phyloP scores from a whole-genome alignment of 2,329 filamentous ascomycete genomes.

The Ophiocordyceps robertsii region DNA sequence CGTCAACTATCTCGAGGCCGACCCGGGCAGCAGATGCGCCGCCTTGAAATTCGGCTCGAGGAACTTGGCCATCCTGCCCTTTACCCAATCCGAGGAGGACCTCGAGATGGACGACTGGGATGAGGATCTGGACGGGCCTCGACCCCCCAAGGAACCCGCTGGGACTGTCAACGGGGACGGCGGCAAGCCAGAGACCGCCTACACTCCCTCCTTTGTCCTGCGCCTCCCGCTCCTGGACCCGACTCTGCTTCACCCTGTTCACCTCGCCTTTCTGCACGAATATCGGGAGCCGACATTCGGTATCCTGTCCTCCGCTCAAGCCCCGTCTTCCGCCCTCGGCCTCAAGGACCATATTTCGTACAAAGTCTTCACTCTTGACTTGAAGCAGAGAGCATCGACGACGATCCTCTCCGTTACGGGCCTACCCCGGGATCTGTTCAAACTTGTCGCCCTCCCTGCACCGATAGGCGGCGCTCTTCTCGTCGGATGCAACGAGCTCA shows the following conservation, averaged over 20 bases:
- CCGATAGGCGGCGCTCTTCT: slow-evolving; percentile 83
- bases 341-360: slow-evolving; percentile 79
- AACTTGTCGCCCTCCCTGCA: slow-evolving; percentile 67
- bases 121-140: slow-evolving; percentile 61
- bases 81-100: slow-evolving; percentile 75
- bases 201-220: slow-evolving; percentile 85
- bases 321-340: slow-evolving; percentile 64
- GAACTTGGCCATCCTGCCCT: slow-evolving; percentile 86
- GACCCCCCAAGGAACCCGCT: slow-evolving; percentile 32
- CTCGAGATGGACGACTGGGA: slow-evolving; percentile 88
- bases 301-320: slow-evolving; percentile 67
- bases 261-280: slow-evolving; percentile 87
- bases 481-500: slow-evolving; percentile 76
- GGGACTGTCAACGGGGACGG: slow-evolving; percentile 20
- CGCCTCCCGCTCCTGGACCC: slow-evolving; percentile 82
- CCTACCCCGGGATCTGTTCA: slow-evolving; percentile 76
- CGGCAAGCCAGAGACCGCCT: slow-evolving; percentile 46
- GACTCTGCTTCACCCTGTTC: slow-evolving; percentile 73
- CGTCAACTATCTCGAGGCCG: slow-evolving; percentile 71
- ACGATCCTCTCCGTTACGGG: slow-evolving; percentile 76
- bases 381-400: slow-evolving; percentile 87
- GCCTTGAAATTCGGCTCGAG: slow-evolving; percentile 83
- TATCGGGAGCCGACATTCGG: slow-evolving; percentile 97
- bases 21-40: slow-evolving; percentile 85
- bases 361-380: slow-evolving; percentile 87